Conservation (phyloP, 2,329 filamentous ascomycete genomes). For the Beauveria brongniartii region DNA sequence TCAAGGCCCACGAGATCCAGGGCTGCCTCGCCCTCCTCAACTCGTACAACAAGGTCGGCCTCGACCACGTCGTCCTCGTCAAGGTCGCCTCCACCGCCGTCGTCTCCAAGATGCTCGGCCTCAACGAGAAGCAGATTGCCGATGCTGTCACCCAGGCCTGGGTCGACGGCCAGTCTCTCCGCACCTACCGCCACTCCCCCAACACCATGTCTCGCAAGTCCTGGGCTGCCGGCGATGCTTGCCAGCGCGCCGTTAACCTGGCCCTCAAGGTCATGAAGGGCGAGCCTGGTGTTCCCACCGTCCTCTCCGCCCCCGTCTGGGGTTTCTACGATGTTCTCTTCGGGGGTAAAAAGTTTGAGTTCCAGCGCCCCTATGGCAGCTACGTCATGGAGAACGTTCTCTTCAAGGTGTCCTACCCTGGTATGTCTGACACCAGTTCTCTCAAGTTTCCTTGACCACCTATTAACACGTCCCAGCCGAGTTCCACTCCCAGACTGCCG, state of each 20-base stretch:
- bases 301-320: slow-evolving; percentile 88
- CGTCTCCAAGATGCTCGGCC: slow-evolving; percentile 88
- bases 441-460: neutral
- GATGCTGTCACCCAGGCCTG: slow-evolving; percentile 95
- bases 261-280: slow-evolving; percentile 86
- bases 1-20: slow-evolving; percentile 99
- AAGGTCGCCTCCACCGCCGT: slow-evolving; percentile 95
- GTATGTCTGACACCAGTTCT: slow-evolving; percentile 37
- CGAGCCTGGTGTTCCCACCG: slow-evolving; percentile 83
- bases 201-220: slow-evolving; percentile 99
- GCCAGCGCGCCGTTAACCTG: slow-evolving; percentile 88
- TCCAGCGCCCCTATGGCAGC: slow-evolving; percentile 92
- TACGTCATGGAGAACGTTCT: slow-evolving; percentile 99
- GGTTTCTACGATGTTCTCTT: slow-evolving; percentile 99
- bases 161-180: slow-evolving; percentile 91
- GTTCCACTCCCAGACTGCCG: slow-evolving; percentile 97
- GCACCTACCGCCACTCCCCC: slow-evolving; percentile 93
- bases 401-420: slow-evolving; percentile 98
- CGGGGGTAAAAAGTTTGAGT: slow-evolving; percentile 90
- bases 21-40: slow-evolving; percentile 94
- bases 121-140: slow-evolving; percentile 82
- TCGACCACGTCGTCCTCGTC: slow-evolving; percentile 96
- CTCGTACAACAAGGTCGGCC: slow-evolving; percentile 96
- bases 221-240: slow-evolving; percentile 97
- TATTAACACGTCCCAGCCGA: slow-evolving; percentile 47